Percentiles rank a stretch among this genome's conserved stretches.
These are phyloP conservation scores for Yueomyces sinensis DNA, from an alignment of 805 yeast species.

Conservation along the genomic window DNA sequence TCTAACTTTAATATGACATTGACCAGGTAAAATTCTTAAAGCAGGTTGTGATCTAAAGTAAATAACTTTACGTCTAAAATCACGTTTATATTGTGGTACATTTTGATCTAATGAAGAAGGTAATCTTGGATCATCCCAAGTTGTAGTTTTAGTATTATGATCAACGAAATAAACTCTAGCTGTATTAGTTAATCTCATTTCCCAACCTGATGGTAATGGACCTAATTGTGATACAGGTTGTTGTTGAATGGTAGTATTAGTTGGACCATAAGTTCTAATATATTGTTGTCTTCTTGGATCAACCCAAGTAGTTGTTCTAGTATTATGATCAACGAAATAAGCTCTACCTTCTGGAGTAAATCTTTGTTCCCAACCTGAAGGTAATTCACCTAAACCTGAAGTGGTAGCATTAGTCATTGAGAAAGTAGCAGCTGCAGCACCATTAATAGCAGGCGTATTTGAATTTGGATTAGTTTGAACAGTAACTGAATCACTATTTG, in stretches of 20 bases:
- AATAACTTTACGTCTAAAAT: constrained; percentile 92
- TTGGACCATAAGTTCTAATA: constrained; percentile 85
- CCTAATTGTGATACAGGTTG: constrained; percentile 97
- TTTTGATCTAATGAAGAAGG: constrained; percentile 96
- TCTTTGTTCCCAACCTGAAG: constrained; percentile 98
- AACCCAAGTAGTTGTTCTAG: constrained; percentile 99
- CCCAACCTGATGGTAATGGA: constrained; percentile 98
- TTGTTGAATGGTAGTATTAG: constrained; percentile 81
- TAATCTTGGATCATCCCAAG: constrained; percentile 99
- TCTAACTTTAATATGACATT: constrained; percentile 95
- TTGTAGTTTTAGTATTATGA: constrained; percentile 97
- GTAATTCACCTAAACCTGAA: constrained; percentile 91
- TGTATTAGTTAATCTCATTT: constrained; percentile 97
- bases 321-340: constrained; percentile 95
- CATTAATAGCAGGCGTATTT: constrained; percentile 31
- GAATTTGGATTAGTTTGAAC: constrained; percentile 38
- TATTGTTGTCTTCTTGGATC: constrained; percentile 99
- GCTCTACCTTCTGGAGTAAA: constrained; percentile 97
- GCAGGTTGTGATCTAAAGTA: constrained; percentile 99
- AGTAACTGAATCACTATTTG: constrained; percentile 9
- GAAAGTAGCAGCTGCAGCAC: constrained; percentile 52
- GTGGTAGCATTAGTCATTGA: constrained; percentile 75
- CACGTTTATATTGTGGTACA: constrained; percentile 98
- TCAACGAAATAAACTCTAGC: constrained; percentile 98
- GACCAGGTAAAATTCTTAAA: constrained; percentile 91